phyloP scores from a whole-genome alignment of 352 stramenopile species.

The Pythium biforme region DNA sequence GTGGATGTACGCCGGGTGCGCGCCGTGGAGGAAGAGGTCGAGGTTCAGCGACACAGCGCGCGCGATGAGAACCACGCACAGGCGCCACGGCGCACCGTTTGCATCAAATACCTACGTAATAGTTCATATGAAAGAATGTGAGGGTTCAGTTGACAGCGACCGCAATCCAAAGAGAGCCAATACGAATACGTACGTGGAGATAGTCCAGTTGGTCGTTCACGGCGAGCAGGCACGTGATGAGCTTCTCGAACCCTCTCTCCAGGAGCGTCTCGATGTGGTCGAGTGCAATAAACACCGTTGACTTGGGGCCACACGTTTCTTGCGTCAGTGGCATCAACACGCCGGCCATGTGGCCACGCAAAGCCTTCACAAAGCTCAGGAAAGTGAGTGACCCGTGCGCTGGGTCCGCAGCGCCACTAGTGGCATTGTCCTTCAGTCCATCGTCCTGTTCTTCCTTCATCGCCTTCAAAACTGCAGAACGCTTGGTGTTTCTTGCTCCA shows the following conservation, averaged over 20 bases:
- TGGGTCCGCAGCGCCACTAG: neutral
- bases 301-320: neutral
- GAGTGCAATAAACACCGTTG: conserved; percentile 57
- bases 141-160: too few relatives aligned
- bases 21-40: conserved; percentile 35
- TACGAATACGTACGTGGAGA: conserved; percentile 37
- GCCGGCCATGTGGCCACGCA: conserved; percentile 47
- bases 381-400: conserved; percentile 64
- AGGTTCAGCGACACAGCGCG: conserved; percentile 67
- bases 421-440: neutral
- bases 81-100: conserved; percentile 40
- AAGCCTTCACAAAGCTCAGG: conserved; percentile 62
- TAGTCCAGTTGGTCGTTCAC: conserved; percentile 71
- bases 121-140: too few relatives aligned
- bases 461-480: neutral
- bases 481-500: neutral
- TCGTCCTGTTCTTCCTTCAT: neutral
- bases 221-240: conserved; percentile 65
- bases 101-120: conserved; percentile 23
- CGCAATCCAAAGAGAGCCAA: neutral
- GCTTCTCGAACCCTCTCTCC: conserved; percentile 44
- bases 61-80: conserved; percentile 64
- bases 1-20: conserved; percentile 25
- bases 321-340: neutral
- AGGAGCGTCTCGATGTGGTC: conserved; percentile 73